Base-by-base conservation (phyloP, 2,329 filamentous ascomycete species). In the Fusarium papillatum region DNA sequence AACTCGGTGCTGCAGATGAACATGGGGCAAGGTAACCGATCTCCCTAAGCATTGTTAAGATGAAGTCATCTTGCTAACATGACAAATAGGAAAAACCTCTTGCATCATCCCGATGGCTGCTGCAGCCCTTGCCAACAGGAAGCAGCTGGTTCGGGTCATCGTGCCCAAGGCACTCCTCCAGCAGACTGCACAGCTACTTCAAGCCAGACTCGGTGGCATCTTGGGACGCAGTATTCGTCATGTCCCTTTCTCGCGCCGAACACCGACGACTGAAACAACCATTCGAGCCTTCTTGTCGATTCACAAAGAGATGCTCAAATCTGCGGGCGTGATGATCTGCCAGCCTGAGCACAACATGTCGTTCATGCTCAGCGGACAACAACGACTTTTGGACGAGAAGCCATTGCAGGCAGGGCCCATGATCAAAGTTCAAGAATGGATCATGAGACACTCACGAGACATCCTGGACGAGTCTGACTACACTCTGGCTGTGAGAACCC, bases 1-100 rank as follows among this genome's bases (percentile, higher is more conserved):
- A 93, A 93, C 70, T 91, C 91, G 0, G 90, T 93, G 0, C 75
- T 93, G 2, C 92, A 94, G 72, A 87, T 94, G 82, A 91, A 93
- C 71, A 94, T 94, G 92, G 92, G 92, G 0, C 87, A 92, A 83
- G 89, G 88, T 83, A 79, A 78, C 17, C 13, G 29, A 31, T 60
- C n/a, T 7, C 10, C 19, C 36, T 10, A 19, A 17, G 7, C 19
- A 19, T 34, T 22, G 29, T 19, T 34, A 6, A 26, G 29, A 16
- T 36, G 17, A 41, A 11, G 9, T 6, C 10, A 36, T 17, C 22
- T 38, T 38, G 14, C 64, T 74, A 31, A 76, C 17, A 3, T 17
- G 4, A 34, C 6, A 4, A 50, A 1, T 3, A 89, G 88, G 90
- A 0, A 92, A 92, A 80, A 91, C 90, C 0, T 90, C 88, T 0